Evolutionary conservation across 2,329 filamentous ascomycete genomes (phyloP).

Genomic region (Fusarium sp.): DNA sequence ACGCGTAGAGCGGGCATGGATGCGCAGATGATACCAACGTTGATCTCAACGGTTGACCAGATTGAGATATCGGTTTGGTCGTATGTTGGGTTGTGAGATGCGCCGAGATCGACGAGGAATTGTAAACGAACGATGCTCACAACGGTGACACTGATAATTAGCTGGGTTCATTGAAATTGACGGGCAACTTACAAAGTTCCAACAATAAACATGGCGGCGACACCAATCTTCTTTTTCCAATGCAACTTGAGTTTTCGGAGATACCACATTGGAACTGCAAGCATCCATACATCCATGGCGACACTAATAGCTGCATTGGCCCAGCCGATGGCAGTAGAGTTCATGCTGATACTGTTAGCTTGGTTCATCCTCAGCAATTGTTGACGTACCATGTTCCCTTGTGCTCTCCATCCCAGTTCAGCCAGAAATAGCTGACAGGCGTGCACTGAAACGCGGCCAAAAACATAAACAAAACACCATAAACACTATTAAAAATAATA

Average conservation of each 20-base stretch:
- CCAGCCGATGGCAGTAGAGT: conserved; percentile 57
- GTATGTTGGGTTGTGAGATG: conserved; percentile 49
- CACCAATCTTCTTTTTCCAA: conserved; percentile 58
- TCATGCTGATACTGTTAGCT: conserved; percentile 40
- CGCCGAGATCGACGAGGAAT: conserved; percentile 46
- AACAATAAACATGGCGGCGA: conserved; percentile 59
- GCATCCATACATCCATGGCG: conserved; percentile 57
- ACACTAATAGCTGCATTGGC: conserved; percentile 58
- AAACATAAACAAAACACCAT: conserved; percentile 51
- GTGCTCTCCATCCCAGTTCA: conserved; percentile 55
- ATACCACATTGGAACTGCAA: conserved; percentile 56
- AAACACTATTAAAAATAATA: conserved; percentile 49
- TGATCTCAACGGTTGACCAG: conserved; percentile 55
- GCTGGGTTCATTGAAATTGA: background rate
- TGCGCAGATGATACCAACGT: conserved; percentile 53
- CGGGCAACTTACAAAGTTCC: conserved; percentile 53
- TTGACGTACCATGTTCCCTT: conserved; percentile 52
- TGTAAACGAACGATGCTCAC: conserved; percentile 50
- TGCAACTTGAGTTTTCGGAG: conserved; percentile 52
- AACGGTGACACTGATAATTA: conserved; percentile 47
- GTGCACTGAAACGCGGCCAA: conserved; percentile 54
- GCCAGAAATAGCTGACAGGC: conserved; percentile 57
- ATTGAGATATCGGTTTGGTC: conserved; percentile 47
- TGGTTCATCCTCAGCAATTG: accelerated
- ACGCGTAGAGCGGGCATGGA: conserved; percentile 51